Conservation (phyloP, 495 filamentous ascomycete genomes). For the Hyaloscypha variabilis region DNA sequence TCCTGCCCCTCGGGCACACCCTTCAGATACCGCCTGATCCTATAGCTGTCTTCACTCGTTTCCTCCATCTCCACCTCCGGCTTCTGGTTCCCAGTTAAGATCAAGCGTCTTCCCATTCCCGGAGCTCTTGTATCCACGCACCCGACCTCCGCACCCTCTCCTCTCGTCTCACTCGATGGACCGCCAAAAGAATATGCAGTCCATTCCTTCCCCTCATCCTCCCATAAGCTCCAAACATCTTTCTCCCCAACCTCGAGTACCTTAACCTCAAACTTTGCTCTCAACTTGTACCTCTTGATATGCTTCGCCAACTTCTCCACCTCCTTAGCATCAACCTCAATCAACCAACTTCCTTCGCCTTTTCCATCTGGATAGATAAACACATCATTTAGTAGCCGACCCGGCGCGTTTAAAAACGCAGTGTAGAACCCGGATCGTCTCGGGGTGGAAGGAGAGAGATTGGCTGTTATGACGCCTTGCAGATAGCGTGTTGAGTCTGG, state of each 20-base stretch:
- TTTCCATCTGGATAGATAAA: conserved; percentile 72
- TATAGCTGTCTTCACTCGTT: conserved; percentile 52
- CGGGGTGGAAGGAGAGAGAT: conserved; percentile 53
- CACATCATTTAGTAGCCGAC: conserved; percentile 82
- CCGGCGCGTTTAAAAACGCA: conserved; percentile 83
- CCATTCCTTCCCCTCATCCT: conserved; percentile 36
- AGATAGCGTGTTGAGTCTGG: conserved; percentile 80
- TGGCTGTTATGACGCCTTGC: conserved; percentile 82
- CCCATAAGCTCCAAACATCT: conserved; percentile 71
- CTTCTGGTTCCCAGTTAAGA: conserved; percentile 42
- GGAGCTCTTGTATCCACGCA: conserved; percentile 68
- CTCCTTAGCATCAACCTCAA: conserved; percentile 78
- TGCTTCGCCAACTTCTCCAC: conserved; percentile 64
- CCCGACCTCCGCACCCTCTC: conserved; percentile 36
- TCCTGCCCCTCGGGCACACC: conserved; percentile 83
- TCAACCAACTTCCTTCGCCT: conserved; percentile 55
- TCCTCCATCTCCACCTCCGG: conserved; percentile 31
- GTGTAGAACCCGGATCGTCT: conserved; percentile 61
- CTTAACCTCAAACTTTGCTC: conserved; percentile 72
- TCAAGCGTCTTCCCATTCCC: conserved; percentile 63
- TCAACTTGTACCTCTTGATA: conserved; percentile 80
- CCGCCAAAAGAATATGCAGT: conserved; percentile 45
- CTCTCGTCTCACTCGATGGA: neutral
- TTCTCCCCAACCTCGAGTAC: conserved; percentile 64
- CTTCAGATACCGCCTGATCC: conserved; percentile 69